These are phyloP conservation scores for Rugonectria rugulosa DNA, from an alignment of 2,329 filamentous ascomycete species.

Conservation along the genomic window DNA sequence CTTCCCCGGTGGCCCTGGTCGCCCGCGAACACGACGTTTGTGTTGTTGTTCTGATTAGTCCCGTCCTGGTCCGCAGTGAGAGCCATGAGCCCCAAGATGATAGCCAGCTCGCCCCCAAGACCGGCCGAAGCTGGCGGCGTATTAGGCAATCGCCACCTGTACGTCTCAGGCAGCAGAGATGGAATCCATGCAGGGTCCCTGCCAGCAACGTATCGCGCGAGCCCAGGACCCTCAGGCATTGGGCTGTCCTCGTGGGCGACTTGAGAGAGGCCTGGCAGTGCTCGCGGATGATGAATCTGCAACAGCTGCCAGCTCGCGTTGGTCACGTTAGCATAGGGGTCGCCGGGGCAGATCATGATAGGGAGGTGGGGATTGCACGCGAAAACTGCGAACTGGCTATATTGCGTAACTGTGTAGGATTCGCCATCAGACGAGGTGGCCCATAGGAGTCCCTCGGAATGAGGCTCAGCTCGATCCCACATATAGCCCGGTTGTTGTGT, in stretches of 20 bases:
- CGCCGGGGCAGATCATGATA: conserved; percentile 40
- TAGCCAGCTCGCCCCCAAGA: conserved; percentile 47
- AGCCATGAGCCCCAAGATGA: conserved; percentile 52
- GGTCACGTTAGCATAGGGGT: conserved; percentile 19
- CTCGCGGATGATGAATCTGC: conserved; percentile 37
- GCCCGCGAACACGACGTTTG: conserved; percentile 35
- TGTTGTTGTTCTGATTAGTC: conserved; percentile 3
- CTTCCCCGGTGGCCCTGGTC: conserved; percentile 20
- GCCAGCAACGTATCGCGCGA: conserved; percentile 43
- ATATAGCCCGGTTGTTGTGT: conserved; percentile 27
- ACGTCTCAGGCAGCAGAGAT: conserved; percentile 44
- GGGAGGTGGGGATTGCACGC: conserved; percentile 48
- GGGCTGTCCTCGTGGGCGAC: conserved; percentile 32
- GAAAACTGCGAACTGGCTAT: conserved; percentile 43
- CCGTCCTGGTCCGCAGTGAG: conserved; percentile 31
- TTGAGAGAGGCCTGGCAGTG: conserved; percentile 38
- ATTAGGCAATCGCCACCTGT: conserved; percentile 25
- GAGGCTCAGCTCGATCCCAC: conserved; percentile 27
- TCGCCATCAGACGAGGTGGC: too few species aligned
- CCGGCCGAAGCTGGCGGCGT: conserved; percentile 37
- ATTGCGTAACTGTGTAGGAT: too few species aligned
- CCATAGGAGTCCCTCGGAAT: conserved; percentile 6
- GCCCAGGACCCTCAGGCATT: conserved; percentile 21
- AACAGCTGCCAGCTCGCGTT: conserved; percentile 39
- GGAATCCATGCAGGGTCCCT: conserved; percentile 48